A percentile compares a stretch with the other conserved stretches of the same genome.
phyloP scores from a whole-genome alignment of 257 asterid genomes.

The Plantago ovata region DNA sequence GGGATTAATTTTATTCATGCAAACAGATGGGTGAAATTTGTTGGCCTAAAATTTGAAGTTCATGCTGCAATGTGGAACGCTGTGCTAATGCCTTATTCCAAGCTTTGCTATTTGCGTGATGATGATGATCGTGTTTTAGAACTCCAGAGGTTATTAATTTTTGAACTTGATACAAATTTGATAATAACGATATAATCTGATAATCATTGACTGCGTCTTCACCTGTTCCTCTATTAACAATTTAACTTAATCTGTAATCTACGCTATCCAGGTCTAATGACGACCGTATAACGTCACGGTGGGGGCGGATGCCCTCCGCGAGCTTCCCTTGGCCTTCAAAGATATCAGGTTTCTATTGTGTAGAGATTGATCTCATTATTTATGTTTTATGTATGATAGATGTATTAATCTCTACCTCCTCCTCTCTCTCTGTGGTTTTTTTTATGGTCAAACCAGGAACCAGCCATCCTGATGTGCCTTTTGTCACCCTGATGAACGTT shows the following conservation, averaged over 20 bases:
- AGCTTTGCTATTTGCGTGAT: slow-evolving; percentile 59
- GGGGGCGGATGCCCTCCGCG: slow-evolving; percentile 58
- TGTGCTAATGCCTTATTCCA: slow-evolving; percentile 58
- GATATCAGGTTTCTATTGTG: slow-evolving; percentile 50
- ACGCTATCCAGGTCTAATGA: slow-evolving; percentile 40
- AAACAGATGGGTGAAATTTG: slow-evolving; percentile 67
- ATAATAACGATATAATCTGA: background rate
- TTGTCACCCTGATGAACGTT: slow-evolving; percentile 69
- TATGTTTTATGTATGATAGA: slow-evolving; percentile 15
- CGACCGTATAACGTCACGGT: slow-evolving; percentile 44
- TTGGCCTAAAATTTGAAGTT: slow-evolving; percentile 43
- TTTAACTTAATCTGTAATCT: slow-evolving; percentile 3
- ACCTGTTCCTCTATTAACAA: background rate
- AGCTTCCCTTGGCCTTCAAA: slow-evolving; percentile 64
- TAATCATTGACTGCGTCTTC: background rate
- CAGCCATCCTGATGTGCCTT: slow-evolving; percentile 43
- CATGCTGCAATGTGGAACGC: slow-evolving; percentile 58
- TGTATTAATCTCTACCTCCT: background rate
- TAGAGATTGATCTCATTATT: slow-evolving; percentile 21
- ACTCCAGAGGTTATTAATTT: slow-evolving; percentile 44
- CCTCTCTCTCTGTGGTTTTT: background rate
- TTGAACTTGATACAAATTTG: slow-evolving; percentile 15
- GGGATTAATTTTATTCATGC: slow-evolving; percentile 41
- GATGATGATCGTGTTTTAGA: slow-evolving; percentile 42
- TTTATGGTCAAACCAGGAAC: slow-evolving; percentile 42